Percentiles rank a stretch among this genome's conserved stretches.
Evolutionary conservation across 441 rosid species (phyloP).

Genomic region (Eutrema salsugineum): DNA sequence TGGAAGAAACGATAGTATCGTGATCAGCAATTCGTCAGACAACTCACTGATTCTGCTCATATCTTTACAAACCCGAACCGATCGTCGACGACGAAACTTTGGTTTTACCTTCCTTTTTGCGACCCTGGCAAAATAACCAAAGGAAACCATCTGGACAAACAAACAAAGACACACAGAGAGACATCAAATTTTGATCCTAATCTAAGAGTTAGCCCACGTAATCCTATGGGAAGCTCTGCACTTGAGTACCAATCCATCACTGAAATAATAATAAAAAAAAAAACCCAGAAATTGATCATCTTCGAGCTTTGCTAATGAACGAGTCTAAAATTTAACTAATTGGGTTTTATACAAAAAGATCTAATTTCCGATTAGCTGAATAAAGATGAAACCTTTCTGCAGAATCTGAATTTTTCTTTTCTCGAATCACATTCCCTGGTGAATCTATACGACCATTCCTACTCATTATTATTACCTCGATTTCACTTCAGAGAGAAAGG

Average conservation of each 20-base stretch:
- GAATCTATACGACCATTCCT: conserved; percentile 31
- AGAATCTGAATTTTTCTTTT: conserved; percentile 52
- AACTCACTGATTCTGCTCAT: background rate
- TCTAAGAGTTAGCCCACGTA: too few relatives aligned
- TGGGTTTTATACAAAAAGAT: background rate
- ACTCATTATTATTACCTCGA: conserved; percentile 47
- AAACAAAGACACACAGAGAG: too few relatives aligned
- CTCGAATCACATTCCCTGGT: conserved; percentile 40
- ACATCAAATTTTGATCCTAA: too few relatives aligned
- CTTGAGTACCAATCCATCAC: too few relatives aligned
- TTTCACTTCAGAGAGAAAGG: background rate
- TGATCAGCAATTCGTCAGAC: background rate
- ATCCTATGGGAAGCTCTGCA: too few relatives aligned
- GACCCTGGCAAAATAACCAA: background rate
- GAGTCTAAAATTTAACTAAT: background rate
- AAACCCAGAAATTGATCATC: background rate
- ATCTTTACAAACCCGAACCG: background rate
- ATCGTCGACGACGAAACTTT: background rate
- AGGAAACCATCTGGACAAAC: background rate
- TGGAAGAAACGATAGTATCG: background rate
- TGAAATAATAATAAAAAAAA: too few relatives aligned
- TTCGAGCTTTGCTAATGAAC: background rate
- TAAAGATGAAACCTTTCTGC: conserved; percentile 76
- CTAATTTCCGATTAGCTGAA: conserved; percentile 17
- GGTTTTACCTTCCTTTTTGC: background rate